phyloP scores from a whole-genome alignment of 1,139 yeast genomes.

The Candida neerlandica region DNA sequence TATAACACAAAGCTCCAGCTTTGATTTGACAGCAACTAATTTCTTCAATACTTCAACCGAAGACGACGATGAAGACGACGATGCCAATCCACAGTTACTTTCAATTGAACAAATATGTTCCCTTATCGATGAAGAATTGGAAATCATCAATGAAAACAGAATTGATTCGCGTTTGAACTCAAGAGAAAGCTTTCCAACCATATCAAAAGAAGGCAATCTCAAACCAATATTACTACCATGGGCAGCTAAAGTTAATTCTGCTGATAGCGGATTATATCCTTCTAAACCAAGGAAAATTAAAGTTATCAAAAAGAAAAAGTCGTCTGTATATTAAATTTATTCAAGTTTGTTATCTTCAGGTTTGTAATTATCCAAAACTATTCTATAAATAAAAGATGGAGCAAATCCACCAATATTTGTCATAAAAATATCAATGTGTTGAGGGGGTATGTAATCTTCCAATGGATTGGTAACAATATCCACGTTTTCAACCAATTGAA shows the following conservation, averaged over 20 bases:
- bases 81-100: neutral
- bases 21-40: slow-evolving; percentile 1
- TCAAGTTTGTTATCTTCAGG: slow-evolving; percentile 74
- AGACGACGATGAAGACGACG: neutral
- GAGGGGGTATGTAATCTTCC: slow-evolving; percentile 91
- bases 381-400: slow-evolving; percentile 93
- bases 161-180: slow-evolving; percentile 4
- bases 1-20: slow-evolving; percentile 5
- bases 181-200: slow-evolving; percentile 11
- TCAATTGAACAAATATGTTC: slow-evolving; percentile 15
- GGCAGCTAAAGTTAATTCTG: neutral
- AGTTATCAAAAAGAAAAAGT: slow-evolving; percentile 6
- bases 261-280: neutral
- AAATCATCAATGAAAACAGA: slow-evolving; percentile 5
- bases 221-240: neutral
- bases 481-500: slow-evolving; percentile 64
- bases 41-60: neutral
- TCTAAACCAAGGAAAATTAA: slow-evolving; percentile 6
- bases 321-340: slow-evolving; percentile 15
- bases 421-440: slow-evolving; percentile 88
- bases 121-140: slow-evolving; percentile 15
- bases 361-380: slow-evolving; percentile 91
- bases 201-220: slow-evolving; percentile 5
- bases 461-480: slow-evolving; percentile 87
- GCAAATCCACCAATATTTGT: slow-evolving; percentile 97